A percentile compares a stretch with the other conserved stretches of the same genome.
Conservation (phyloP, 1,284 basidiomycete species). For the Pulchroboletus neoregius region DNA sequence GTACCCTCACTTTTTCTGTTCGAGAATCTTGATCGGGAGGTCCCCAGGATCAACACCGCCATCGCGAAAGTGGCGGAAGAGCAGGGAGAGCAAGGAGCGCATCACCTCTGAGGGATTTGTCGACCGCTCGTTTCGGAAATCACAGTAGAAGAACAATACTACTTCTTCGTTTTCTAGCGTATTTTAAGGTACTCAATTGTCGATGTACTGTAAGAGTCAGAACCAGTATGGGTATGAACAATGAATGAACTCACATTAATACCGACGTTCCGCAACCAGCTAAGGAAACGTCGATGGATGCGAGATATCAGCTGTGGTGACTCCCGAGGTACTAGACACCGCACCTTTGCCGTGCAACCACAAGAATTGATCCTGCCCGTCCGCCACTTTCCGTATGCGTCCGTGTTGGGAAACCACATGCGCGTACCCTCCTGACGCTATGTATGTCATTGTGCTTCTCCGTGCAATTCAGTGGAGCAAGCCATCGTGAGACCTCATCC, state of each 20-base stretch:
- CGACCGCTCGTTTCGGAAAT: no score
- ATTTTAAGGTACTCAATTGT: neutral
- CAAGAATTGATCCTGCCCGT: neutral
- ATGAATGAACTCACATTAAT: no score
- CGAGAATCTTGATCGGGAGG: neutral
- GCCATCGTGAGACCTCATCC: neutral
- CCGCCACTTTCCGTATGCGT: neutral
- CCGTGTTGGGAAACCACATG: neutral
- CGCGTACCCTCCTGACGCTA: no score
- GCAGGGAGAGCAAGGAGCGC: neutral
- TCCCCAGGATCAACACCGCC: neutral
- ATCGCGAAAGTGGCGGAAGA: neutral
- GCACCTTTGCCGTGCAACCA: neutral
- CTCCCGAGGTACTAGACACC: no score
- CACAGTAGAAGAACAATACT: neutral
- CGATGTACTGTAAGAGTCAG: no score
- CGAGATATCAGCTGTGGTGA: neutral
- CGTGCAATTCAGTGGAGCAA: no score
- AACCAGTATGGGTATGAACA: no score
- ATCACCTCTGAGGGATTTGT: no score
- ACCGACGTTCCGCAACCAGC: neutral
- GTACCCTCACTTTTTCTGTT: no score
- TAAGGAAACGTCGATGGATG: neutral
- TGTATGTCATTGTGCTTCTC: no score
- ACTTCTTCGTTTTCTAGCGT: neutral